phyloP scores from a whole-genome alignment of 2,329 filamentous ascomycete species.

The Aspergillus fischeri region DNA sequence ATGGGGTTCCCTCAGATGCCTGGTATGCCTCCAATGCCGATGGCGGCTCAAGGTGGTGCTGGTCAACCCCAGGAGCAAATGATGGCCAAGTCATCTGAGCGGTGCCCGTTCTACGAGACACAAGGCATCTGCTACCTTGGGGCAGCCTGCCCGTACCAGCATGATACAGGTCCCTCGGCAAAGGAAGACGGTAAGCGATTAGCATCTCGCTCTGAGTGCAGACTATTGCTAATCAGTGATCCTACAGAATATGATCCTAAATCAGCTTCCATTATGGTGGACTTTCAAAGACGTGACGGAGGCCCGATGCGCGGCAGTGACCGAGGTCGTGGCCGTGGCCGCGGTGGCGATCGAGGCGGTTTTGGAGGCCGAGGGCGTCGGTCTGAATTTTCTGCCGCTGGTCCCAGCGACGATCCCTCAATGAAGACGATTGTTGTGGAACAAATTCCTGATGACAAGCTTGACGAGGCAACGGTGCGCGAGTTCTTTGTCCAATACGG shows the following conservation, averaged over 20 bases:
- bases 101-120: constrained; percentile 56
- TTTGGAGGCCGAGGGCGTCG: constrained; percentile 40
- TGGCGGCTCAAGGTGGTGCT: constrained; percentile 22
- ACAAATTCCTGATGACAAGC: constrained; percentile 57
- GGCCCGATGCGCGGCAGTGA: constrained; percentile 26
- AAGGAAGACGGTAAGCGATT: constrained; percentile 34
- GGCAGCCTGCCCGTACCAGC: constrained; percentile 54
- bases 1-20: constrained; percentile 51
- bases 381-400: constrained; percentile 51
- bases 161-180: constrained; percentile 44
- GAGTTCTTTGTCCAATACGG: constrained; percentile 58
- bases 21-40: constrained; percentile 43
- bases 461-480: constrained; percentile 50
- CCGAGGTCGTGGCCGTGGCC: constrained; percentile 35
- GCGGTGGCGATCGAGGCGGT: constrained; percentile 42
- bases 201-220: not conserved
- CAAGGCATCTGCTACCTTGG: constrained; percentile 57
- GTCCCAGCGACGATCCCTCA: constrained; percentile 50
- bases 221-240: constrained; percentile 3
- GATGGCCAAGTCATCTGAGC: constrained; percentile 33
- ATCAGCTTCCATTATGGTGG: constrained; percentile 42
- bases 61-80: constrained; percentile 28
- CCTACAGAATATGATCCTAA: constrained; percentile 52
- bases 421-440: constrained; percentile 57
- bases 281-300: constrained; percentile 24